Evolutionary conservation across 176 grass and related monocot genomes (phyloP).

Genomic region (Thinopyrum elongatum): DNA sequence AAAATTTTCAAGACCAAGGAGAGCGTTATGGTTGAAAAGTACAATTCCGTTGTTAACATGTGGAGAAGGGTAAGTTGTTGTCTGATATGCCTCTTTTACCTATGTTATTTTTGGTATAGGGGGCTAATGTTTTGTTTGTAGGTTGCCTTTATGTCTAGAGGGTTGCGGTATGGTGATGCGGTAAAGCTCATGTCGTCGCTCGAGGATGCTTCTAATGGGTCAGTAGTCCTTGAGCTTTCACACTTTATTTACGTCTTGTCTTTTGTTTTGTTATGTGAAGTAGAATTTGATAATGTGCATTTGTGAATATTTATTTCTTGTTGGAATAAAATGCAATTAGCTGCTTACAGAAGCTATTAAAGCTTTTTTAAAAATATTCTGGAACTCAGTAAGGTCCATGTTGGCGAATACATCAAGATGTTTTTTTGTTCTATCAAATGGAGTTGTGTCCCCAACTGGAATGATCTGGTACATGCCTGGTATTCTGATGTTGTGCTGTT

Average conservation of each 20-base stretch:
- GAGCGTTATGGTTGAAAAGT: slow-evolving; percentile 78
- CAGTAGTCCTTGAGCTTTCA: slow-evolving; percentile 30
- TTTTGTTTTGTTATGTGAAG: not conserved
- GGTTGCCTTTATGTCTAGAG: slow-evolving; percentile 71
- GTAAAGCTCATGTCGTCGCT: slow-evolving; percentile 81
- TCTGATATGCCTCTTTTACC: not conserved
- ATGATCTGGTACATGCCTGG: not conserved
- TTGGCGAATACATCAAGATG: not conserved
- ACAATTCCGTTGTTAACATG: slow-evolving; percentile 77
- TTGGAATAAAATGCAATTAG: not conserved
- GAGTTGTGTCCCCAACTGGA: not conserved
- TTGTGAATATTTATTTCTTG: not conserved
- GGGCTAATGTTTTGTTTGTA: slow-evolving; percentile 35
- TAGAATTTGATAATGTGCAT: not conserved
- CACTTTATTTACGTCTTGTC: not conserved
- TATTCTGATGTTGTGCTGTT: not conserved
- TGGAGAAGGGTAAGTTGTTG: slow-evolving; percentile 83
- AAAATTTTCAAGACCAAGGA: slow-evolving; percentile 82
- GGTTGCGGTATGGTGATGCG: slow-evolving; percentile 66
- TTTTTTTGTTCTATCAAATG: not conserved
- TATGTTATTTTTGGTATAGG: not conserved
- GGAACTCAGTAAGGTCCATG: not conserved
- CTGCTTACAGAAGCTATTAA: not conserved
- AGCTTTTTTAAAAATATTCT: not conserved
- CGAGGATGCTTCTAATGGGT: slow-evolving; percentile 89